Conservation (phyloP, 352 stramenopile species). For the Elongisporangium senticosum region DNA sequence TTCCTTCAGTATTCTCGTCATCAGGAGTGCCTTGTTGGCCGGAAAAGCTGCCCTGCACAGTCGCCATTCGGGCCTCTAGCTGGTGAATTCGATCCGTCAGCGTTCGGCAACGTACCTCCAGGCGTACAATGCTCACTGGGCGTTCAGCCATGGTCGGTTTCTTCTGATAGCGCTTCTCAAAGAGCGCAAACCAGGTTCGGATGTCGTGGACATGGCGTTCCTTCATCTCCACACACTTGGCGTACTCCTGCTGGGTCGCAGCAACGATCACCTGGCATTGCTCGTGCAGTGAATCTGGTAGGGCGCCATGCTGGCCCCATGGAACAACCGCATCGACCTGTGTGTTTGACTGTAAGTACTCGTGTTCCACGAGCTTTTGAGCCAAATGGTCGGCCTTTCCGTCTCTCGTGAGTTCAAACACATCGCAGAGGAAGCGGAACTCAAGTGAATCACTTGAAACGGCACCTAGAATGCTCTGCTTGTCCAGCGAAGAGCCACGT, state of each 20-base stretch:
- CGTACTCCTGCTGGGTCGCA: conserved; percentile 40
- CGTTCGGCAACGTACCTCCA: conserved; percentile 27
- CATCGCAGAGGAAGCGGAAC: conserved; percentile 18
- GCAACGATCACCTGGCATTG: conserved; percentile 22
- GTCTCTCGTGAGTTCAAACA: conserved; percentile 12
- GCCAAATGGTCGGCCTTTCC: background rate
- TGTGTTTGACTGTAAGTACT: background rate
- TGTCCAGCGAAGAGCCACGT: conserved; percentile 25
- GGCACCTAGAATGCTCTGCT: conserved; percentile 18
- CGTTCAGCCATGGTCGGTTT: conserved; percentile 32
- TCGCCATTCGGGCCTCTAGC: conserved; percentile 23
- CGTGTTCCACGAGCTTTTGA: background rate
- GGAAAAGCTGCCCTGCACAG: conserved; percentile 24
- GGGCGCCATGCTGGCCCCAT: background rate
- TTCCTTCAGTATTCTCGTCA: background rate
- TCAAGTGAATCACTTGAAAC: conserved; percentile 19
- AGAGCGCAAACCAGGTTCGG: conserved; percentile 39
- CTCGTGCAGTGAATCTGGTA: conserved; percentile 7
- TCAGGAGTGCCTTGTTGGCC: conserved; percentile 13
- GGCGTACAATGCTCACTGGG: conserved; percentile 22
- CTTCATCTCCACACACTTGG: conserved; percentile 29
- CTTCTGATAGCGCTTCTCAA: conserved; percentile 47
- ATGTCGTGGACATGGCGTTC: conserved; percentile 33
- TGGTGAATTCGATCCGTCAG: conserved; percentile 34
- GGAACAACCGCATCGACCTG: background rate